Percentiles rank a stretch among this genome's conserved stretches.
phyloP scores from a whole-genome alignment of 2,329 filamentous ascomycete species.

The Boeremia exigua region DNA sequence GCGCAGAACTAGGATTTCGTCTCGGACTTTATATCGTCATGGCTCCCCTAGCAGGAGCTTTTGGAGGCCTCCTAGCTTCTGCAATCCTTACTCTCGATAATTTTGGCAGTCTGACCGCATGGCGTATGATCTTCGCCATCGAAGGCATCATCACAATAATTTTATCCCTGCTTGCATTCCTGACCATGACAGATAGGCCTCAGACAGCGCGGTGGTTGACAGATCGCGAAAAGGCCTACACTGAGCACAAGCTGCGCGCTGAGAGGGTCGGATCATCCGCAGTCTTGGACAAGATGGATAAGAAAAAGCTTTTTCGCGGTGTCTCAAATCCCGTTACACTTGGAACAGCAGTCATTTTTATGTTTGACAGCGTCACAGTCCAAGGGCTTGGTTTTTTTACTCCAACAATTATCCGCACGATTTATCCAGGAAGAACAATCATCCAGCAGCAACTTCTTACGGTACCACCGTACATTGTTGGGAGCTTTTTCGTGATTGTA shows the following conservation, averaged over 20 bases:
- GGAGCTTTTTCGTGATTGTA: constrained; percentile 66
- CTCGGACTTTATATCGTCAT: constrained; percentile 70
- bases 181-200: constrained; percentile 70
- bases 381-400: constrained; percentile 71
- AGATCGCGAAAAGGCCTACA: too few species aligned
- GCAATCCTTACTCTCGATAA: constrained; percentile 65
- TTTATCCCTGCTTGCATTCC: constrained; percentile 62
- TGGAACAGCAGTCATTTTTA: constrained; percentile 61
- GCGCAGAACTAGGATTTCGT: constrained; percentile 68
- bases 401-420: constrained; percentile 70
- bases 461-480: constrained; percentile 71
- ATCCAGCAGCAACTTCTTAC: constrained; percentile 70
- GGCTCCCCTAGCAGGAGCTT: constrained; percentile 69
- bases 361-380: constrained; percentile 70
- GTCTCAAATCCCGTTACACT: constrained; percentile 67
- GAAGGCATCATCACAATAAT: constrained; percentile 68
- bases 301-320: constrained; percentile 63
- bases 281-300: constrained; percentile 66
- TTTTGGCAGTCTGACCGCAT: constrained; percentile 61
- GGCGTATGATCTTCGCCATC: constrained; percentile 69
- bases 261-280: constrained; percentile 65
- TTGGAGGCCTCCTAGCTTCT: constrained; percentile 66
- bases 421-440: constrained; percentile 63
- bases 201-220: constrained; percentile 71
- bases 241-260: too few species aligned